phyloP scores from a whole-genome alignment of 257 asterid genomes.

The Scutellaria barbata region DNA sequence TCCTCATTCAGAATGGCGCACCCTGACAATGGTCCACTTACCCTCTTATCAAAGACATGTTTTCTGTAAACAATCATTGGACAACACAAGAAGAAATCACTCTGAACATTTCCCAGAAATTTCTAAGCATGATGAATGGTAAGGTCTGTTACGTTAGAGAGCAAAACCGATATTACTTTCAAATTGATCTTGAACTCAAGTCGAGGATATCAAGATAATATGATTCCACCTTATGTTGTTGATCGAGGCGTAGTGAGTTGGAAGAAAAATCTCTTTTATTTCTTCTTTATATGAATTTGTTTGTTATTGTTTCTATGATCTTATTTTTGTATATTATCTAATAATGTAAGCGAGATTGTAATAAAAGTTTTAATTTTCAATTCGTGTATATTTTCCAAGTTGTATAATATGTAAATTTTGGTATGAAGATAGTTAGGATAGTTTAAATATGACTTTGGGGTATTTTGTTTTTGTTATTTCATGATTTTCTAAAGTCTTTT shows the following conservation, averaged over 20 bases:
- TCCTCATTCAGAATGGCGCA: slow-evolving; percentile 60
- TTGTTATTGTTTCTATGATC: too few species aligned
- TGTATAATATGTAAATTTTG: background rate
- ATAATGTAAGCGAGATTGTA: too few species aligned
- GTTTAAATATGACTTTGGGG: too few species aligned
- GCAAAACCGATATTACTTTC: slow-evolving; percentile 48
- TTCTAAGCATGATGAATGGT: slow-evolving; percentile 60
- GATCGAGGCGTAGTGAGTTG: background rate
- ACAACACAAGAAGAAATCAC: slow-evolving; percentile 53
- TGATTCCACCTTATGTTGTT: slow-evolving; percentile 19
- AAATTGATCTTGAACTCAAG: slow-evolving; percentile 50
- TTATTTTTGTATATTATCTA: too few species aligned
- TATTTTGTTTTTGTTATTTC: too few species aligned
- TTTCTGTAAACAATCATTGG: slow-evolving; percentile 37
- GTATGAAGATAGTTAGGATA: background rate
- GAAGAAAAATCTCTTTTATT: background rate
- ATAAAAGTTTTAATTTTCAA: too few species aligned
- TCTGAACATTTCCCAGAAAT: slow-evolving; percentile 49
- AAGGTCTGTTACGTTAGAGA: slow-evolving; percentile 54
- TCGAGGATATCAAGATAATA: slow-evolving; percentile 32
- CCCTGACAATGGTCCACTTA: slow-evolving; percentile 63
- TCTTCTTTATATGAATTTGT: background rate
- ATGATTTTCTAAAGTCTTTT: too few species aligned
- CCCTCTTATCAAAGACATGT: slow-evolving; percentile 57
- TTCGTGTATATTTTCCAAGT: background rate